phyloP scores from a whole-genome alignment of 2,329 filamentous ascomycete genomes.

The Trichoderma cornu-damae region DNA sequence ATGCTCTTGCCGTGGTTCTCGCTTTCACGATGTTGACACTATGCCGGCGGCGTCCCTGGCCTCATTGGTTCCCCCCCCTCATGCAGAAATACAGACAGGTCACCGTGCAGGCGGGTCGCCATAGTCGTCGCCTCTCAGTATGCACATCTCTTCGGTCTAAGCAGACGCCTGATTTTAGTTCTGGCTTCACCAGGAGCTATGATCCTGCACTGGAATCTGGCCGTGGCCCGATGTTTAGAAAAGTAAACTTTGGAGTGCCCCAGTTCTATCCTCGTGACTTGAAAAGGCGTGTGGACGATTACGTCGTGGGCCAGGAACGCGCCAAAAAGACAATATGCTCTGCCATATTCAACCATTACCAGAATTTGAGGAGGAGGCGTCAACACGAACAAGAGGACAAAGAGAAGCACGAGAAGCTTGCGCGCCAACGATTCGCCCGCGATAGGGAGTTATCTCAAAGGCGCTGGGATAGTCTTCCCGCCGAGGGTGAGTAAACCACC shows the following conservation, averaged over 20 bases:
- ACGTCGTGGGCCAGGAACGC: conserved; percentile 91
- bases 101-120: not conserved
- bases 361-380: conserved; percentile 72
- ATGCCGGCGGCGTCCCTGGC: not conserved
- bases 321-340: conserved; percentile 92
- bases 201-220: conserved; percentile 50
- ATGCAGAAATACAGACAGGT: not conserved
- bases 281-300: conserved; percentile 89
- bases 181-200: conserved; percentile 56
- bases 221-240: conserved; percentile 56
- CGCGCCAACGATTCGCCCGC: conserved; percentile 65
- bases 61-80: not conserved
- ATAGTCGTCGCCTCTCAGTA: conserved; percentile 26
- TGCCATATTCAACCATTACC: conserved; percentile 95
- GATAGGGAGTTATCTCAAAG: conserved; percentile 57
- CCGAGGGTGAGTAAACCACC: conserved; percentile 60
- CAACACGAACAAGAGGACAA: conserved; percentile 67
- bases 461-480: conserved; percentile 60
- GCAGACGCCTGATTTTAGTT: conserved; percentile 48
- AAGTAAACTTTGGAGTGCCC: conserved; percentile 53
- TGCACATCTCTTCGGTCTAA: conserved; percentile 29
- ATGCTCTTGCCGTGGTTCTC: not conserved
- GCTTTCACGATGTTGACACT: not conserved
- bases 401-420: conserved; percentile 55
- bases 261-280: conserved; percentile 63